Percentiles rank a stretch among this genome's conserved stretches.
Evolutionary conservation across 2,329 filamentous ascomycete species (phyloP).

Genomic region (Alternaria hordeiaustralica): DNA sequence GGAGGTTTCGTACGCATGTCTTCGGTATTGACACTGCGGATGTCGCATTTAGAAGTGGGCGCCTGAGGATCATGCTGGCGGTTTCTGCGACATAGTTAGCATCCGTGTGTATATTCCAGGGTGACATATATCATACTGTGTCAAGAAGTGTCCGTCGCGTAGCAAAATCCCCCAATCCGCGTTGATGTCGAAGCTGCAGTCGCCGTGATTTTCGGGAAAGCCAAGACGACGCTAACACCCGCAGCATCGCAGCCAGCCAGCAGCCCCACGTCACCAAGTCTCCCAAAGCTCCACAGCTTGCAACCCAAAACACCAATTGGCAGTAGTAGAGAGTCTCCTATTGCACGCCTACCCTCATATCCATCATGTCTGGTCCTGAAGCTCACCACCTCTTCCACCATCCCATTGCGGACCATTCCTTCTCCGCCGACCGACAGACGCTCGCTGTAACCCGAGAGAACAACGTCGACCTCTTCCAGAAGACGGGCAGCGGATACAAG

Average conservation of each 20-base stretch:
- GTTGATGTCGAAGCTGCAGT: slow-evolving; percentile 12
- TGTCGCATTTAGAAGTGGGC: slow-evolving; percentile 39
- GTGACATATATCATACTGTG: neutral
- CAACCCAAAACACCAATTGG: slow-evolving; percentile 15
- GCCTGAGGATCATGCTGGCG: slow-evolving; percentile 45
- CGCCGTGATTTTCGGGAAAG: slow-evolving; percentile 40
- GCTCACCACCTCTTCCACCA: slow-evolving; percentile 97
- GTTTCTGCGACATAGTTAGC: neutral
- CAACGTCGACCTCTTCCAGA: slow-evolving; percentile 84
- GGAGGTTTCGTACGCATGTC: slow-evolving; percentile 45
- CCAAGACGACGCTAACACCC: slow-evolving; percentile 31
- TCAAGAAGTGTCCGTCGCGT: neutral
- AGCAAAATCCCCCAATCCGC: neutral
- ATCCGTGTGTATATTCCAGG: neutral
- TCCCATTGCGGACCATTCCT: slow-evolving; percentile 96
- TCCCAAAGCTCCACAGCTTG: slow-evolving; percentile 6
- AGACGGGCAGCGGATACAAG: slow-evolving; percentile 75
- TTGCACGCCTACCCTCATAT: slow-evolving; percentile 53
- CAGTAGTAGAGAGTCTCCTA: slow-evolving; percentile 97
- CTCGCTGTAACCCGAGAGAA: slow-evolving; percentile 92
- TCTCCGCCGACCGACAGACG: slow-evolving; percentile 87
- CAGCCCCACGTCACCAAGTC: slow-evolving; percentile 15
- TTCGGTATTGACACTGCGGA: slow-evolving; percentile 34
- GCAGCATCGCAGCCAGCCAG: slow-evolving; percentile 5
- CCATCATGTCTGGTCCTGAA: slow-evolving; percentile 81